Conservation (phyloP, 257 asterid species). For the Nicotiana obtusifolia region DNA sequence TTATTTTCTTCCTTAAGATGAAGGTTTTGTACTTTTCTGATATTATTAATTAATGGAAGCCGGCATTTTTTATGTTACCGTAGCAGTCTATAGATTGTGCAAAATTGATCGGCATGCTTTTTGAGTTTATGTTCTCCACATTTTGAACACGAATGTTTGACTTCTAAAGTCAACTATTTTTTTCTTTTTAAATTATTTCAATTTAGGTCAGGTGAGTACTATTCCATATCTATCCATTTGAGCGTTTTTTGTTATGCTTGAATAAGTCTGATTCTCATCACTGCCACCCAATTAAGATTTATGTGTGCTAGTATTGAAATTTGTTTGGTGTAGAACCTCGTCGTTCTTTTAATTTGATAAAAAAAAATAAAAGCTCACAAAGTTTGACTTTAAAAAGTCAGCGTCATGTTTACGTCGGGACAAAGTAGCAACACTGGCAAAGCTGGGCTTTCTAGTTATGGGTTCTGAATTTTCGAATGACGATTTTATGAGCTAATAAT, state of each 20-base stretch:
- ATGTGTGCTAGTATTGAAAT: neutral
- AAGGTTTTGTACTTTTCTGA: neutral
- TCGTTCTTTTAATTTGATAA: neutral
- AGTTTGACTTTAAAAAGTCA: neutral
- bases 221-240: neutral
- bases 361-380: neutral
- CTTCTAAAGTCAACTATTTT: neutral
- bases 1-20: neutral
- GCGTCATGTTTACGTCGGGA: neutral
- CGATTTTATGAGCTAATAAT: too few species aligned
- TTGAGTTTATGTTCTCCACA: neutral
- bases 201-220: neutral
- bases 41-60: neutral
- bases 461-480: too few species aligned
- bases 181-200: neutral
- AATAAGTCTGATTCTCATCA: neutral
- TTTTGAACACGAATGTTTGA: neutral
- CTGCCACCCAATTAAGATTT: neutral
- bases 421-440: neutral
- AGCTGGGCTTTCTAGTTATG: too few species aligned
- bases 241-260: neutral
- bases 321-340: neutral
- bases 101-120: neutral
- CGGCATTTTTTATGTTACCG: neutral
- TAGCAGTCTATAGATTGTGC: neutral